phyloP scores from a whole-genome alignment of 2,329 filamentous ascomycete genomes.

The Phialocephala subalpina region DNA sequence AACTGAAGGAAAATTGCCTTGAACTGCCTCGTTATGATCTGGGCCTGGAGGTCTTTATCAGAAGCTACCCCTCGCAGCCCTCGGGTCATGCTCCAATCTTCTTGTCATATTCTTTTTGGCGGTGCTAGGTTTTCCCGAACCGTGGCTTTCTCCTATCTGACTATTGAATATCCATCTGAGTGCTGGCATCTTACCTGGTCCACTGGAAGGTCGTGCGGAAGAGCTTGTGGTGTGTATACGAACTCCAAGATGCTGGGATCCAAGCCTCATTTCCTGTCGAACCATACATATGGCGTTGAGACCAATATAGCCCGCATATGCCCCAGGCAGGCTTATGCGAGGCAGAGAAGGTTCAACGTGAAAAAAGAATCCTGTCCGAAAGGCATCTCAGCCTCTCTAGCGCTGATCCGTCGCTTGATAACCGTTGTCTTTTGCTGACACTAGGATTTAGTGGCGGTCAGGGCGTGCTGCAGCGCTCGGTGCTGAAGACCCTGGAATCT shows the following conservation, averaged over 20 bases:
- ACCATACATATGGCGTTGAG: not conserved
- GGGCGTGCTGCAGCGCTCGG: constrained; percentile 9
- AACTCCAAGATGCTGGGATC: constrained; percentile 4
- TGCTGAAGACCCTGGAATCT: not conserved
- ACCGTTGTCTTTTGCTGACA: constrained; percentile 10
- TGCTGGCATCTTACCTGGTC: not conserved
- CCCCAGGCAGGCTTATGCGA: constrained; percentile 1
- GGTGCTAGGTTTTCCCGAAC: constrained; percentile 10
- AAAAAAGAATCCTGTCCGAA: not conserved
- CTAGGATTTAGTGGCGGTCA: not conserved
- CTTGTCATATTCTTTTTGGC: not conserved
- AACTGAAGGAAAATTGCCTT: not conserved
- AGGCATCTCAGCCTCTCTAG: constrained; percentile 1
- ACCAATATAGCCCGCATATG: constrained; percentile 9
- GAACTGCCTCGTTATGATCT: not conserved
- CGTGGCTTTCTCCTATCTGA: constrained; percentile 10
- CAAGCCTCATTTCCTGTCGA: not conserved
- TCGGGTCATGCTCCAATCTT: not conserved
- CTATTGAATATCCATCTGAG: not conserved
- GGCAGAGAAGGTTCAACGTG: not conserved
- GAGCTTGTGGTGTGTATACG: not conserved
- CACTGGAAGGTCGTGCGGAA: not conserved
- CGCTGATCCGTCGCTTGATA: not conserved
- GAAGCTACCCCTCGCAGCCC: not conserved
- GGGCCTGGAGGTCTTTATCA: constrained; percentile 5